Base-by-base conservation (phyloP, 108 stramenopile genomes). In the Craspedostauros australis region DNA sequence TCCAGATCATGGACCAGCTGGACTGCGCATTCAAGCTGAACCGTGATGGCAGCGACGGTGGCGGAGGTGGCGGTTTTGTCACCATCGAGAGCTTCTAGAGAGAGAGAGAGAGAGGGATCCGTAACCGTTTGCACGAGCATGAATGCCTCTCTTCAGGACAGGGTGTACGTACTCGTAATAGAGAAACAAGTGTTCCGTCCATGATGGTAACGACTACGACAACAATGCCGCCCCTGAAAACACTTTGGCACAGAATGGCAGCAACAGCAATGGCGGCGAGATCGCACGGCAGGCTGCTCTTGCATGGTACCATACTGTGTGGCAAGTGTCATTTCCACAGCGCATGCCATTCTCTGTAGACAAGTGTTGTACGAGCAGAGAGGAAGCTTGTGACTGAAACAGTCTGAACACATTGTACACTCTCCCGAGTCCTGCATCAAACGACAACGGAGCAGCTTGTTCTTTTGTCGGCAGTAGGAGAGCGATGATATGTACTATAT, bases 1-100 rank as follows among this genome's bases (percentile, higher is more conserved):
- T 82, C 11, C 91, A 86, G 23, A 88, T 93, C 33, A 93, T 93
- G 91, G 85, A 87, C 31, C 91, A 93, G 52, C 56, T 93, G 40
- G 80, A 93, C 70, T 77, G 77, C 74, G 91, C 85, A 2, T 88
- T 93, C 54, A 82, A 93, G 48, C 53, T 83, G 46, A 79, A 88
- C 43, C 61, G 80, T 32, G 91, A 88, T 43, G 75, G 73, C 41
- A 70, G 61, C 43, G 64, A 66, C 14, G 72, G 75, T 24, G 80
- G 72, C 18, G 69, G 66, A 20, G 73, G 84, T 45, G 70, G 70
- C 24, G 86, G 86, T 31, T 92, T 92, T 68, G 86, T 87, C 15
- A 66, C 67, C 9, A 58, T 69, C 0, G 76, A 77, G 46, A 63
- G 64, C 20, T 64, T 64, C 39, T 75, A 61, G 39, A 7, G 50